Base-by-base conservation (phyloP, 129 eudicot genomes). In the Flaveria ramosissima region DNA sequence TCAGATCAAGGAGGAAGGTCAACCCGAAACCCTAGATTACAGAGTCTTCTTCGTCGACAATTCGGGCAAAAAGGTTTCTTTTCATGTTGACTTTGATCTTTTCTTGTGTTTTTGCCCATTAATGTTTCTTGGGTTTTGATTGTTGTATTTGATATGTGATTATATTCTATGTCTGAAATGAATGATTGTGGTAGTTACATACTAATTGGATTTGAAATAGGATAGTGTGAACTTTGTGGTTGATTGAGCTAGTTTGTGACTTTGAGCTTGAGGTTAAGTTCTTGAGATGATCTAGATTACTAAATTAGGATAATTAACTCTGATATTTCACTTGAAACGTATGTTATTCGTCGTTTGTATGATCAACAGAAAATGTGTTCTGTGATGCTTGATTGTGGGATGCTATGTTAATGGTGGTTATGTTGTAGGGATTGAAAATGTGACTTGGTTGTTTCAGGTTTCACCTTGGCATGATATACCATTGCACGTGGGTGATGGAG, bases 391-490 rank as follows among this genome's bases (percentile, higher is more conserved):
- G 48, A 50, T 39, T 43, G 42, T 73, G 59, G 11, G 55, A 76
- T 20, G 27, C 8, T 12, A 42, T 67, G 45, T 75, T 78, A 42
- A 67, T 68, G 45, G 77, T 11, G 71, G 71, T 23, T 70, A 56
- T 71, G 63, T 16, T 57, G 14, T 69, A 15, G 53, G 53, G 46
- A 77, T 32, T 36, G 19, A 45, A 3, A 61, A 32, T 15, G 9
- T 75, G 61, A 68, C 3, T 42, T 60, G 65, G 45, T 1, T 46
- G 78, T 47, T 70, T 61, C 85, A 94, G 99, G 79, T 94, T 76
- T 94, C 99, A 23, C 99, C 99, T 41, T 94, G 99, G 99, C 99
- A 94, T 83, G 97, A 94, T 84, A 88, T 94, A 51, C 99, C 99
- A 13, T 81, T 94, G 81, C 91, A 85, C n/a, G 71, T 85, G 75